Evolutionary conservation across 2,329 filamentous ascomycete genomes (phyloP).

Genomic region (Zasmidium cellare): DNA sequence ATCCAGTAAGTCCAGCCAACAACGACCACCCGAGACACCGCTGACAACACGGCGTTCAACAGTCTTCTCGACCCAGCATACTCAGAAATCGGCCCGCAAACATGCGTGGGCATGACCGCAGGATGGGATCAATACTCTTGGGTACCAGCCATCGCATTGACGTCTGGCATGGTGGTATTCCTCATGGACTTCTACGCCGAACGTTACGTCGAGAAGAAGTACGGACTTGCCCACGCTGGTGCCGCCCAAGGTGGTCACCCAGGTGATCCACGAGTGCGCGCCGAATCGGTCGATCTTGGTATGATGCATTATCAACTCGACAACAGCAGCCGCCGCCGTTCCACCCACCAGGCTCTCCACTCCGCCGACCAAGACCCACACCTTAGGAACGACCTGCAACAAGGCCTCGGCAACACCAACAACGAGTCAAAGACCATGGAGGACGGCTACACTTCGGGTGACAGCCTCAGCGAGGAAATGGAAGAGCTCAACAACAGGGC

Average conservation of each 20-base stretch:
- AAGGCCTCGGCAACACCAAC: neutral
- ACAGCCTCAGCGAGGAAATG: conserved; percentile 19
- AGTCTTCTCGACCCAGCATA: conserved; percentile 40
- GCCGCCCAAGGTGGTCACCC: conserved; percentile 21
- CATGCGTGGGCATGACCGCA: conserved; percentile 56
- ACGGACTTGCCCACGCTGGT: conserved; percentile 36
- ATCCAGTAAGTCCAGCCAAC: conserved; percentile 38
- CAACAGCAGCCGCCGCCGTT: conserved; percentile 7
- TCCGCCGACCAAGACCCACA: conserved; percentile 42
- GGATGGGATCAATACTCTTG: conserved; percentile 55
- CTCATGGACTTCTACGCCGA: conserved; percentile 53
- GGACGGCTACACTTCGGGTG: conserved; percentile 11
- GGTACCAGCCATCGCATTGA: conserved; percentile 54
- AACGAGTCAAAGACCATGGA: conserved; percentile 12
- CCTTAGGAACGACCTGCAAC: neutral
- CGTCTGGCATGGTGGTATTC: conserved; percentile 52
- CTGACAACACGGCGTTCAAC: conserved; percentile 16
- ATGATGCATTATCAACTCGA: conserved; percentile 23
- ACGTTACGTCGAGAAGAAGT: conserved; percentile 52
- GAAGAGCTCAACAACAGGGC: conserved; percentile 26
- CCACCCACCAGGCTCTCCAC: conserved; percentile 42
- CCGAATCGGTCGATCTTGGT: conserved; percentile 26
- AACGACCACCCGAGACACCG: neutral
- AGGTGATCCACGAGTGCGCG: conserved; percentile 12
- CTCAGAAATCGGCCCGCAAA: conserved; percentile 35